These are phyloP conservation scores for Coemansia reversa DNA, from an alignment of 192 early-diverging fungal species.

Conservation along the genomic window DNA sequence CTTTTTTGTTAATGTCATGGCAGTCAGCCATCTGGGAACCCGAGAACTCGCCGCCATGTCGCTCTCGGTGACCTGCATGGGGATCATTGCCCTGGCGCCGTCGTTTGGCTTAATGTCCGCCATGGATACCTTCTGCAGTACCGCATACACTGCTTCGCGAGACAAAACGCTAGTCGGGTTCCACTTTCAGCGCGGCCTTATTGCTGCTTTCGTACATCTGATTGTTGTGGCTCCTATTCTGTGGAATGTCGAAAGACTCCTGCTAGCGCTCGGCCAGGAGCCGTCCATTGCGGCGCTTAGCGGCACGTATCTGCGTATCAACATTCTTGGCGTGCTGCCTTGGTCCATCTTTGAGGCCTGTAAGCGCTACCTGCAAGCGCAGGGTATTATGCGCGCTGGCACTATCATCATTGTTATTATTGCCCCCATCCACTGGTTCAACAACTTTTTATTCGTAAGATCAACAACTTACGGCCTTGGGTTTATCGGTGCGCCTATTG, in stretches of 20 bases:
- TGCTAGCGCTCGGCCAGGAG: constrained; percentile 72
- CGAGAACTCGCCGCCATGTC: constrained; percentile 65
- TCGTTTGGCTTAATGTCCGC: constrained; percentile 66
- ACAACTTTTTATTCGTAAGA: constrained; percentile 79
- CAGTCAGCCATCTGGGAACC: constrained; percentile 59
- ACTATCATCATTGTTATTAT: constrained; percentile 69
- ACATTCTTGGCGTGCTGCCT: constrained; percentile 70
- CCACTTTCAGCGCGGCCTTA: constrained; percentile 69
- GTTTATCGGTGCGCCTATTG: constrained; percentile 78
- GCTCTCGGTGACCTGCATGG: constrained; percentile 62
- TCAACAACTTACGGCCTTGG: constrained; percentile 64
- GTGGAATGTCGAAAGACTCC: constrained; percentile 64
- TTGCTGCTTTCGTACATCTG: constrained; percentile 65
- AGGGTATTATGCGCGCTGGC: constrained; percentile 80
- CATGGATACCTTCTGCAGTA: constrained; percentile 66
- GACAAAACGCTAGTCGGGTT: constrained; percentile 62
- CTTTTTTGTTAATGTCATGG: constrained; percentile 62
- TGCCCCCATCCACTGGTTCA: constrained; percentile 68
- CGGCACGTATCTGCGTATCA: constrained; percentile 63
- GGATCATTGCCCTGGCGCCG: constrained; percentile 42
- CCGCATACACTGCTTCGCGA: constrained; percentile 61
- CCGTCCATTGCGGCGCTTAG: constrained; percentile 58
- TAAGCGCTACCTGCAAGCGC: constrained; percentile 79
- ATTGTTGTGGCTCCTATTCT: constrained; percentile 68
- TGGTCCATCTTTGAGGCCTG: constrained; percentile 75